Percentiles rank a stretch among this genome's conserved stretches.
These are phyloP conservation scores for Wallacemonas sp. DNA, from an alignment of 208 protist genomes.

Conservation along the genomic window DNA sequence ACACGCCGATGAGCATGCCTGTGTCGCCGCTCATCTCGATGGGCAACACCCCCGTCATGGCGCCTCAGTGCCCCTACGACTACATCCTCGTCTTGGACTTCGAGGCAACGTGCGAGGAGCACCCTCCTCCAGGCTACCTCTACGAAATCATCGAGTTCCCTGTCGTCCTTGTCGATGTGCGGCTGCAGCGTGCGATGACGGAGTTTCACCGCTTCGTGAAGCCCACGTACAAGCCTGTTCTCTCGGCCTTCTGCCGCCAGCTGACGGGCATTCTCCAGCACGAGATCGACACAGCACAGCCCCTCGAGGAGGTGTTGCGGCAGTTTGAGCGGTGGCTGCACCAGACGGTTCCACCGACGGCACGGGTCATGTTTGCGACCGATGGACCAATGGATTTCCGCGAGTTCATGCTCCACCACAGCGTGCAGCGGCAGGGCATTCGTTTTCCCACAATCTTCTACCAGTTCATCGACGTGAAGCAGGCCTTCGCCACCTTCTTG, in stretches of 20 bases:
- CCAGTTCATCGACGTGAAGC: conserved; percentile 88
- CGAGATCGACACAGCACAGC: conserved; percentile 71
- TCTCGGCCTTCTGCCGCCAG: conserved; percentile 89
- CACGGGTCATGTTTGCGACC: conserved; percentile 72
- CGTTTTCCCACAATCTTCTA: conserved; percentile 85
- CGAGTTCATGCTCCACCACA: conserved; percentile 86
- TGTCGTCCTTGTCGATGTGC: conserved; percentile 85
- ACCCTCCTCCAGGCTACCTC: conserved; percentile 58
- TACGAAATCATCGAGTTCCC: conserved; percentile 98
- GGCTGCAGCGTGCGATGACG: conserved; percentile 54
- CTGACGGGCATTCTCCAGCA: conserved; percentile 94
- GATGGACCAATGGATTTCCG: conserved; percentile 80
- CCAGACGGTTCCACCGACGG: conserved; percentile 56
- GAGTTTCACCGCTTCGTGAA: conserved; percentile 92
- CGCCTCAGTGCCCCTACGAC: conserved; percentile 74
- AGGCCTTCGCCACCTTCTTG: conserved; percentile 76
- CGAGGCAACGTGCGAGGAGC: conserved; percentile 91
- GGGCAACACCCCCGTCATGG: conserved; percentile 24
- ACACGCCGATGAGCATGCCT: conserved; percentile 30
- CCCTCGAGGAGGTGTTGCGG: conserved; percentile 75
- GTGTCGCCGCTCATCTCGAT: conserved; percentile 49
- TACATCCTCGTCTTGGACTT: conserved; percentile 93
- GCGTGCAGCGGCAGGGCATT: conserved; percentile 70
- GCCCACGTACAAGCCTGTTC: conserved; percentile 70
- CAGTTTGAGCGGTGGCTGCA: conserved; percentile 84